Conservation (phyloP, 257 asterid species). For the Catharanthus roseus region DNA sequence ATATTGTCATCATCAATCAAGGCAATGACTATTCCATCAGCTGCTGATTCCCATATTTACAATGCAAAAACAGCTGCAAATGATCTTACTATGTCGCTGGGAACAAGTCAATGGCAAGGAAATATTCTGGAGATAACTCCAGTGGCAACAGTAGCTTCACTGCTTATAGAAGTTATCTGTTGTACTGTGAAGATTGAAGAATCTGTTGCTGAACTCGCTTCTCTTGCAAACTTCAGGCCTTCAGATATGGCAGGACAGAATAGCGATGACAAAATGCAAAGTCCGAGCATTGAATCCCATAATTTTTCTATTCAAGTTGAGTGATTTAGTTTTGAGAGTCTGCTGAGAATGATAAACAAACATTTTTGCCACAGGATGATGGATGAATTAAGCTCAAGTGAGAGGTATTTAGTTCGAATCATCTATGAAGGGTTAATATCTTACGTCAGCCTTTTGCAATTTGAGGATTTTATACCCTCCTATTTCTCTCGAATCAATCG, state of each 20-base stretch:
- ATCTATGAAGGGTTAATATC: too few relatives aligned
- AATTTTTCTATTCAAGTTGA: not conserved
- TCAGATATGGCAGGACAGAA: not conserved
- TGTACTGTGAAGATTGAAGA: constrained; percentile 43
- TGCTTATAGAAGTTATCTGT: constrained; percentile 41
- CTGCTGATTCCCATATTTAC: constrained; percentile 25
- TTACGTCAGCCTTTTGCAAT: too few relatives aligned
- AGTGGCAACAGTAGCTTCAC: constrained; percentile 49
- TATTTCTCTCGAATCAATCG: too few relatives aligned
- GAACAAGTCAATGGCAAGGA: constrained; percentile 33
- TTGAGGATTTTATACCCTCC: too few relatives aligned
- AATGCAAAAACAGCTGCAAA: constrained; percentile 40
- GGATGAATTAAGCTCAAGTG: not conserved
- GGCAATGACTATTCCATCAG: constrained; percentile 41
- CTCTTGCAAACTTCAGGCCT: constrained; percentile 43
- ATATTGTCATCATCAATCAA: constrained; percentile 42
- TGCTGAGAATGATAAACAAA: not conserved
- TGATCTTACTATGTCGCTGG: constrained; percentile 40
- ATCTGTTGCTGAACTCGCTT: constrained; percentile 54
- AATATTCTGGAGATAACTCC: constrained; percentile 41
- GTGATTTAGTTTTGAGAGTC: not conserved
- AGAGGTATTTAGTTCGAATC: too few relatives aligned
- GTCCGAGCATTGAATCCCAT: not conserved
- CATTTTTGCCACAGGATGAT: too few relatives aligned
- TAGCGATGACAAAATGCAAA: not conserved